These are phyloP conservation scores for Boeremia exigua DNA, from an alignment of 2,329 filamentous ascomycete species.

Conservation along the genomic window DNA sequence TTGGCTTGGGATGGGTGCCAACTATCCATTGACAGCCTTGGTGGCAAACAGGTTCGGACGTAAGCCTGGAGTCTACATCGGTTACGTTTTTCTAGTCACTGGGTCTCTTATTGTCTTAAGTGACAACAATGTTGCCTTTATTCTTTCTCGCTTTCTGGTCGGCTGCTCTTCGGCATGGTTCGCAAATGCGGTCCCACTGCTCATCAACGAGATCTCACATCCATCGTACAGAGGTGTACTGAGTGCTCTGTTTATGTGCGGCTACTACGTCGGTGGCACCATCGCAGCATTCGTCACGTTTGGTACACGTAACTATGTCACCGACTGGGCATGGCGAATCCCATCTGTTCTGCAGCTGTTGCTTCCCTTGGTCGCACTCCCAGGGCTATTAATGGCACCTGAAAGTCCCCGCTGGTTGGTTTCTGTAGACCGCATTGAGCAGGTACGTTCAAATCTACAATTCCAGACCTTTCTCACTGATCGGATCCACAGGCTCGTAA, in stretches of 20 bases:
- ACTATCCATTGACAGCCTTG: constrained; percentile 37
- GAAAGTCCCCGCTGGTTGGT: constrained; percentile 55
- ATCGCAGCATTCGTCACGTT: constrained; percentile 54
- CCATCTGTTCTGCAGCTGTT: constrained; percentile 44
- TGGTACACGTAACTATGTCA: constrained; percentile 49
- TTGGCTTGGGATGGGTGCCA: constrained; percentile 31
- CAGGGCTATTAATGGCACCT: constrained; percentile 50
- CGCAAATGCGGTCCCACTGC: constrained; percentile 41
- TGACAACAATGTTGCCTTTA: constrained; percentile 34
- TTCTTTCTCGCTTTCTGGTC: constrained; percentile 47
- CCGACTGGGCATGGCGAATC: constrained; percentile 44
- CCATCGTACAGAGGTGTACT: constrained; percentile 47
- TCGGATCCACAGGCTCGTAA: neutral
- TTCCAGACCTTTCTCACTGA: neutral
- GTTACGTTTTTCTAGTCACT: constrained; percentile 41
- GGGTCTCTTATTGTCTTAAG: constrained; percentile 36
- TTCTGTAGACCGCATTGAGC: constrained; percentile 54
- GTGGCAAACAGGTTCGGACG: constrained; percentile 47
- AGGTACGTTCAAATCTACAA: neutral
- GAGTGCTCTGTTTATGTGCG: constrained; percentile 46
- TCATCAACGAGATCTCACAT: constrained; percentile 53
- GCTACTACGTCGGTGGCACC: constrained; percentile 50
- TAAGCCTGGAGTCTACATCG: constrained; percentile 39
- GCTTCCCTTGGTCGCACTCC: constrained; percentile 34
- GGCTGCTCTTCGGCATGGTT: constrained; percentile 46